Percentiles rank a stretch among this genome's conserved stretches.
These are phyloP conservation scores for Candida labiduridarum DNA, from an alignment of 1,139 yeast species.

Conservation along the genomic window DNA sequence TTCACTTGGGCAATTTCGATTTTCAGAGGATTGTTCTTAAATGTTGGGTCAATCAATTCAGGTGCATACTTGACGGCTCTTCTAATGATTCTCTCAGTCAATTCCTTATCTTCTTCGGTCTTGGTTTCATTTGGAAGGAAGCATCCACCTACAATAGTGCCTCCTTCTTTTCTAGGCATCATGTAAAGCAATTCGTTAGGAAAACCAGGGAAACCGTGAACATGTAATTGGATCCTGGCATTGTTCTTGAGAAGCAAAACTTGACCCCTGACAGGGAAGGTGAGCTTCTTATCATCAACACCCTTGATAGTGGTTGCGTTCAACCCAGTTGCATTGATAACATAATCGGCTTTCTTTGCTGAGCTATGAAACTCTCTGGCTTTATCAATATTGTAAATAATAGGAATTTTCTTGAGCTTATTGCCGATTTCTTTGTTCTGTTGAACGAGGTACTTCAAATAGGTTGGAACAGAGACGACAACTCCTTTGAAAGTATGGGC, in stretches of 20 bases:
- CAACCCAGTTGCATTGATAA: constrained; percentile 50
- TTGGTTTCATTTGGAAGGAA: constrained; percentile 28
- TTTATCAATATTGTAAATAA: constrained; percentile 27
- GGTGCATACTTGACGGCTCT: constrained; percentile 49
- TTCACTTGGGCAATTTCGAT: constrained; percentile 43
- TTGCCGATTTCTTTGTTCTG: constrained; percentile 44
- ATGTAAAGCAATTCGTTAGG: constrained; percentile 45
- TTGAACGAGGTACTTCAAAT: constrained; percentile 47
- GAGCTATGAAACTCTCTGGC: constrained; percentile 27
- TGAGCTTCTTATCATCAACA: constrained; percentile 28
- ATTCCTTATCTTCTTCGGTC: constrained; percentile 32
- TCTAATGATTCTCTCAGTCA: constrained; percentile 39
- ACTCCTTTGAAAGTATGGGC: constrained; percentile 51
- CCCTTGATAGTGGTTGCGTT: constrained; percentile 36
- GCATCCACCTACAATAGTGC: constrained; percentile 55
- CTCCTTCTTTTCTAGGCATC: constrained; percentile 59
- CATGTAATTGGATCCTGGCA: constrained; percentile 28
- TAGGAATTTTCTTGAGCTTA: constrained; percentile 29
- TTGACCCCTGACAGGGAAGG: constrained; percentile 42
- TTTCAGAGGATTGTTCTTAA: constrained; percentile 33
- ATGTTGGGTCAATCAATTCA: constrained; percentile 35
- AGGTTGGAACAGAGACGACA: constrained; percentile 52
- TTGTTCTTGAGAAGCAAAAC: constrained; percentile 42
- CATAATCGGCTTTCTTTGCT: constrained; percentile 34
- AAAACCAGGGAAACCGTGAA: constrained; percentile 33